A percentile compares a stretch with the other conserved stretches of the same genome.
These are phyloP conservation scores for Emergomyces orientalis DNA, from an alignment of 2,329 filamentous ascomycete genomes.

Conservation along the genomic window DNA sequence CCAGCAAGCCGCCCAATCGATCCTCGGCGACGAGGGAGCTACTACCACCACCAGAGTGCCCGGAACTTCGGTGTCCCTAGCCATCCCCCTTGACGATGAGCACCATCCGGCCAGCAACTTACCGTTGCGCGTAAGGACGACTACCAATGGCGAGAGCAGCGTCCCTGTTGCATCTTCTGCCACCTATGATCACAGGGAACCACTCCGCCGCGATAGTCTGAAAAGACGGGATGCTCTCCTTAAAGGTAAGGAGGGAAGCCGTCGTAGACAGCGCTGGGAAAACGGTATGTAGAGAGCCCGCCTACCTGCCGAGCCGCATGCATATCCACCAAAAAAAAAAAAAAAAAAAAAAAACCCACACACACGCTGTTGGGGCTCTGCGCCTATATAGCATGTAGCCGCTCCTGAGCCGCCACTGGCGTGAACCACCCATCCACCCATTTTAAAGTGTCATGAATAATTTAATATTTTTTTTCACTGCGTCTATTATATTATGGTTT, in stretches of 20 bases:
- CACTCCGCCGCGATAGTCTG: slow-evolving; percentile 37
- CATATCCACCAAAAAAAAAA: neutral
- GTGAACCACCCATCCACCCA: neutral
- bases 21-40: slow-evolving; percentile 24
- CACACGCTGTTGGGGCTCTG: neutral
- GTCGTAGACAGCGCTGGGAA: slow-evolving; percentile 84
- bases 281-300: slow-evolving; percentile 57
- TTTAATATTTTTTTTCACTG: neutral
- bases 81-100: slow-evolving; percentile 65
- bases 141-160: neutral
- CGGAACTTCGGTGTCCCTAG: slow-evolving; percentile 47
- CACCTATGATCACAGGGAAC: slow-evolving; percentile 15
- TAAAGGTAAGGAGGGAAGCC: slow-evolving; percentile 83
- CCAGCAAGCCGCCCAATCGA: slow-evolving; percentile 33
- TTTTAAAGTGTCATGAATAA: neutral
- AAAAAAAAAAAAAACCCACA: too few species aligned
- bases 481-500: neutral
- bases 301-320: neutral
- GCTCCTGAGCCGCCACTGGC: neutral
- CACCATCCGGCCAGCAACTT: slow-evolving; percentile 23
- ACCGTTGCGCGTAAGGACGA: slow-evolving; percentile 18
- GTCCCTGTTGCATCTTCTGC: neutral
- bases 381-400: neutral
- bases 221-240: slow-evolving; percentile 64
- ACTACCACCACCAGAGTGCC: neutral